Base-by-base conservation (phyloP, 2,329 filamentous ascomycete genomes). In the Fusarium nisikadoi region DNA sequence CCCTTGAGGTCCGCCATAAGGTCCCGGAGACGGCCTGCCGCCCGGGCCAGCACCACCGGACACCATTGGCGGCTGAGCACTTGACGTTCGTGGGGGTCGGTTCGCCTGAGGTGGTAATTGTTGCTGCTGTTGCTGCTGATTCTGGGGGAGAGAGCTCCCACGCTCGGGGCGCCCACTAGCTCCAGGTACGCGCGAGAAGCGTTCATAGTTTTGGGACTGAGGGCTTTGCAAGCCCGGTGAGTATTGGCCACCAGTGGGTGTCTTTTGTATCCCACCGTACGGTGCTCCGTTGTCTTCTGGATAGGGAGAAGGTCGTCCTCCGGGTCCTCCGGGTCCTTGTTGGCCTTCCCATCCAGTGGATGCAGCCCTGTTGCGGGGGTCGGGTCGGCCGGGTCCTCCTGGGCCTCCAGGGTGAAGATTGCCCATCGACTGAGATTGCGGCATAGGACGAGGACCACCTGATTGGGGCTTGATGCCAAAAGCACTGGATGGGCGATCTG, bases 391-490 rank as follows among this genome's bases (percentile, higher is more conserved):
- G 83, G 85, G 14, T 78, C 75, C 25, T 82, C 79, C 72, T 14
- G 73, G 73, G 8, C 65, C 73, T 20, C 82, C 79, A 20, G 83
- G 82, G 38, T 86, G 82, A 56, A 88, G 80, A 73, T 84, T 86
- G 25, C 84, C 83, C 60, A 82, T 81, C 5, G 86, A 85, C 53
- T 86, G 83, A 5, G 85, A 84, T 36, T 78, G 76, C 12, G 84
- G 82, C 72, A 87, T 79, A 8, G 79, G 77, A 27, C 80, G 78
- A 42, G 77, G 75, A 27, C 76, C 79, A 33, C 70, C 75, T 45
- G 75, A 77, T 74, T 84, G 71, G 77, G 84, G 87, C 72, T 85
- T 87, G 74, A 86, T 88, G 41, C 87, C 86, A 74, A 89, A 89
- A 2, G 87, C 84, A 71, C 86, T 85, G 58, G 82, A 80, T 3